Conservation (phyloP, 1,284 basidiomycete species). For the Marasmius sp. region DNA sequence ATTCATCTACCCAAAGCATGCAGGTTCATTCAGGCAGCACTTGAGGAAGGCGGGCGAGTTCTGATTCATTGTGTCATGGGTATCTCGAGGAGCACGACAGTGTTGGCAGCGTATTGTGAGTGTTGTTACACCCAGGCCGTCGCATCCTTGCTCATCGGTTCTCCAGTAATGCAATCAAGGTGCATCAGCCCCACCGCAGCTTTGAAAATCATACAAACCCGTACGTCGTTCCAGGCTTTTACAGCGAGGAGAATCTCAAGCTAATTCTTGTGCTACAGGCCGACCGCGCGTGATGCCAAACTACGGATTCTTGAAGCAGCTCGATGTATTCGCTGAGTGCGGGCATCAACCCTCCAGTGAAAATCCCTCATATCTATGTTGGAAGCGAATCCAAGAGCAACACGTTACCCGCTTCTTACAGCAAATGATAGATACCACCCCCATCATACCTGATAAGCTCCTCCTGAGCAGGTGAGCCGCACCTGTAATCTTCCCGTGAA, state of each 20-base stretch:
- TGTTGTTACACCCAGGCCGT: constrained; percentile 10
- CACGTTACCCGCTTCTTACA: constrained; percentile 52
- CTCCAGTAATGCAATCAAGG: constrained; percentile 53
- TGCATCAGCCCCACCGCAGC: constrained; percentile 43
- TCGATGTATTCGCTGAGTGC: constrained; percentile 54
- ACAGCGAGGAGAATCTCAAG: background rate
- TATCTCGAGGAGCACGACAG: constrained; percentile 66
- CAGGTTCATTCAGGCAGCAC: constrained; percentile 52
- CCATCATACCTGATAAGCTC: constrained; percentile 45
- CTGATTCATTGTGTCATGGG: constrained; percentile 81
- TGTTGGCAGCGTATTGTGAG: constrained; percentile 64
- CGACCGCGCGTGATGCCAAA: constrained; percentile 59
- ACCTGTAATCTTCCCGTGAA: background rate
- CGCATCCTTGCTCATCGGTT: constrained; percentile 2
- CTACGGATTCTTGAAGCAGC: constrained; percentile 62
- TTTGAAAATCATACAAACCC: constrained; percentile 26
- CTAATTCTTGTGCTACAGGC: constrained; percentile 29
- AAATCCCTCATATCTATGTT: constrained; percentile 47
- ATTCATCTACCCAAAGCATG: constrained; percentile 54
- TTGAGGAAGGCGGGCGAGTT: constrained; percentile 49
- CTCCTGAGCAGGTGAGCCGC: constrained; percentile 47
- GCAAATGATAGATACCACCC: constrained; percentile 47
- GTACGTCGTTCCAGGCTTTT: constrained; percentile 31
- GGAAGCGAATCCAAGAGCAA: constrained; percentile 54
- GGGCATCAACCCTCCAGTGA: constrained; percentile 41